These are phyloP conservation scores for Knoxia roxburghii DNA, from an alignment of 257 asterid species.

Conservation along the genomic window DNA sequence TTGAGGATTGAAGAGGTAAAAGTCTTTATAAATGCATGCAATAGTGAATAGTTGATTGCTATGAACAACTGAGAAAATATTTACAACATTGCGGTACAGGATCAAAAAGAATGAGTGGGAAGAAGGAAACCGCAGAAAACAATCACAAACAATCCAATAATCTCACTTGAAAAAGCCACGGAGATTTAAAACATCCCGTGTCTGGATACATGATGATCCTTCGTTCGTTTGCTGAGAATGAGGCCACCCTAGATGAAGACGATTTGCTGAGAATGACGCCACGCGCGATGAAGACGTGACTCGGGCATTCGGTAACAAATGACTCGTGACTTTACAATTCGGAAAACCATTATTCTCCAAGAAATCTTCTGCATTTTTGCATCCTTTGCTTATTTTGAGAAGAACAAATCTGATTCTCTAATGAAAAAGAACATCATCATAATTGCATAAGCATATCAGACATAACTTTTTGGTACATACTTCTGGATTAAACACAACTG, in stretches of 20 bases:
- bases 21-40: background rate
- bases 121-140: background rate
- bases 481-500: background rate
- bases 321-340: background rate
- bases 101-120: constrained; percentile 2
- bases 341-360: background rate
- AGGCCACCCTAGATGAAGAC: background rate
- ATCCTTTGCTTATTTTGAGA: background rate
- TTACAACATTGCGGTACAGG: background rate
- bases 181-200: background rate
- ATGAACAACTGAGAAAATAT: background rate
- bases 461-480: no score
- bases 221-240: background rate
- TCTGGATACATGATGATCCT: background rate
- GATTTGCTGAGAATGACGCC: background rate
- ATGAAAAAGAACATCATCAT: background rate
- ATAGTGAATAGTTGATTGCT: background rate
- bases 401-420: background rate
- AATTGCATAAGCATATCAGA: no score
- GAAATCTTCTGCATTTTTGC: background rate
- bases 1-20: no score
- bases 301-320: background rate
- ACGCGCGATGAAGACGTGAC: background rate
- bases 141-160: background rate
- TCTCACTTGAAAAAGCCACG: background rate